phyloP scores from a whole-genome alignment of 2,329 filamentous ascomycete species.

The Penicillium sp. region DNA sequence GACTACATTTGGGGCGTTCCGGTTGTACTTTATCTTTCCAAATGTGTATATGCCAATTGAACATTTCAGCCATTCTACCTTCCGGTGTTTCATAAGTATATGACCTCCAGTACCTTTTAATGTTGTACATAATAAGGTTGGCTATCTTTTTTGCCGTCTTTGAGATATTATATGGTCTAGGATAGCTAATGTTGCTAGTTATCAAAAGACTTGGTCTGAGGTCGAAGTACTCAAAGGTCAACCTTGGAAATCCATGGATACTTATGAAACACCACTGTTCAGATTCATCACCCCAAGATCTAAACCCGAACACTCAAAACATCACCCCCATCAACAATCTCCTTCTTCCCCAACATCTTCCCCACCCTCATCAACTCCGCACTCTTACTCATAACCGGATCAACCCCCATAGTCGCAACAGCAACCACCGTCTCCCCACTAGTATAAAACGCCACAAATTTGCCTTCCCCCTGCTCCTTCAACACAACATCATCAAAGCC shows the following conservation, averaged over 20 bases:
- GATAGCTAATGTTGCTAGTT: too few species aligned
- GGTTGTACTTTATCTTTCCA: constrained; percentile 15
- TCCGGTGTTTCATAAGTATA: too few species aligned
- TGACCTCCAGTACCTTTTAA: too few species aligned
- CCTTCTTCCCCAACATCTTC: constrained; percentile 80
- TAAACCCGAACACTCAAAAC: constrained; percentile 33
- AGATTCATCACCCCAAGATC: not conserved
- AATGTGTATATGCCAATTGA: constrained; percentile 19
- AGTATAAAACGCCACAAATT: constrained; percentile 87
- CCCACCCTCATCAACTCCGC: constrained; percentile 81
- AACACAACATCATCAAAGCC: constrained; percentile 88
- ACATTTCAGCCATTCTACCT: constrained; percentile 1
- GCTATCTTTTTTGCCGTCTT: too few species aligned
- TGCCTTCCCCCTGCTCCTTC: constrained; percentile 72
- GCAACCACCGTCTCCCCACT: constrained; percentile 86
- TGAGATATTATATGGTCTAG: too few species aligned
- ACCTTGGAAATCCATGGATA: too few species aligned
- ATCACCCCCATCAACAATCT: constrained; percentile 62
- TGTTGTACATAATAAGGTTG: too few species aligned
- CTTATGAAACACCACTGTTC: too few species aligned
- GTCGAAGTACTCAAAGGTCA: too few species aligned
- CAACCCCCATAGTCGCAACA: constrained; percentile 85
- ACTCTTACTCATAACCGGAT: constrained; percentile 80
- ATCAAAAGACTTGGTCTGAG: too few species aligned
- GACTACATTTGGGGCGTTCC: constrained; percentile 13